Evolutionary conservation across 768 basidiomycete species (phyloP).

Genomic region (Kwoniella newhampshirensis): DNA sequence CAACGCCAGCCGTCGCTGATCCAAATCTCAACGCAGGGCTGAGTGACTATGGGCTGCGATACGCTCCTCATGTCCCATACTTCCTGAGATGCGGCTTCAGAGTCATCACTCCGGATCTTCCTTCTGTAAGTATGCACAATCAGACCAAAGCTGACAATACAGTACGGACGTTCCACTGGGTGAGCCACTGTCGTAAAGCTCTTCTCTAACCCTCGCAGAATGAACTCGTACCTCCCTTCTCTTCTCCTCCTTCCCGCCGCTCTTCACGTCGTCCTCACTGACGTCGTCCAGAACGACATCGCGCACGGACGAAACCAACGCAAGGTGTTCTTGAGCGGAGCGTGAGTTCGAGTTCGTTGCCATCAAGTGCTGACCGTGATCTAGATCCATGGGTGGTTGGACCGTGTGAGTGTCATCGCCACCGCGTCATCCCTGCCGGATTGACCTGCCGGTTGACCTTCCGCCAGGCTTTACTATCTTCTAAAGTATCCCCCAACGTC

Average conservation of each 20-base stretch:
- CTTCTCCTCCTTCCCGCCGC: slow-evolving; percentile 47
- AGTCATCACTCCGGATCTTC: slow-evolving; percentile 54
- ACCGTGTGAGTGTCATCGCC: slow-evolving; percentile 42
- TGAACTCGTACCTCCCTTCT: slow-evolving; percentile 51
- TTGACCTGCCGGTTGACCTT: neutral
- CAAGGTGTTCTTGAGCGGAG: slow-evolving; percentile 53
- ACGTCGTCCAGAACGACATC: slow-evolving; percentile 46
- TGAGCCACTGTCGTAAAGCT: neutral
- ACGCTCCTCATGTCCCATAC: slow-evolving; percentile 46
- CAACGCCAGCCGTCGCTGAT: neutral
- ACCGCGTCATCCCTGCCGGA: neutral
- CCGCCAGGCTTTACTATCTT: slow-evolving; percentile 45
- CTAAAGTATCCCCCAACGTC: slow-evolving; percentile 44
- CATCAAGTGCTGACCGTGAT: slow-evolving; percentile 10
- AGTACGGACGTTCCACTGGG: slow-evolving; percentile 54
- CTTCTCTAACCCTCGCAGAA: slow-evolving; percentile 18
- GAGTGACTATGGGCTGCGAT: slow-evolving; percentile 51
- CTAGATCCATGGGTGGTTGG: slow-evolving; percentile 53
- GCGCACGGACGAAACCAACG: slow-evolving; percentile 38
- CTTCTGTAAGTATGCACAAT: slow-evolving; percentile 45
- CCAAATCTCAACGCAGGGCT: slow-evolving; percentile 23
- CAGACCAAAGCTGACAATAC: neutral
- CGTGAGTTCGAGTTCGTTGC: slow-evolving; percentile 28
- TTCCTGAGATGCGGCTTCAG: slow-evolving; percentile 54
- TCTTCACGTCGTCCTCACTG: slow-evolving; percentile 49